Conservation (phyloP, 1,284 basidiomycete species). For the Veloboletus limbatus region DNA sequence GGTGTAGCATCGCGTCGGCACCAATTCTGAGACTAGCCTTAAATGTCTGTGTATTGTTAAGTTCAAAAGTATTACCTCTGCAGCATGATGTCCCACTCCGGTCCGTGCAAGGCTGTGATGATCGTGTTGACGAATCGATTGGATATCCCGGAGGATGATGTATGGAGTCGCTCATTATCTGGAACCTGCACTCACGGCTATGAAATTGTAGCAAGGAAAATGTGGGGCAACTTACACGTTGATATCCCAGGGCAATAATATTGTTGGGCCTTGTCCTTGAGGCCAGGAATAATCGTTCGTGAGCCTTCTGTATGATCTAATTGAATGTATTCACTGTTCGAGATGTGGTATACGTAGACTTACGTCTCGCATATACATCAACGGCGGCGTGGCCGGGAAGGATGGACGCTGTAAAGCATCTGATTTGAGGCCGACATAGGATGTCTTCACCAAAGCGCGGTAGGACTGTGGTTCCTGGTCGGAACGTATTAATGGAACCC, state of each 20-base stretch:
- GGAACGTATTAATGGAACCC: conserved; percentile 14
- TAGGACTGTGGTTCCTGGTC: conserved; percentile 40
- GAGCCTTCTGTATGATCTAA: conserved; percentile 60
- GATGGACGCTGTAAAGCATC: conserved; percentile 12
- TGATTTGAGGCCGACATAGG: conserved; percentile 42
- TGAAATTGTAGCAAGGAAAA: neutral
- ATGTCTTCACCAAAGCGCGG: conserved; percentile 40
- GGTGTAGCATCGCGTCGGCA: conserved; percentile 65
- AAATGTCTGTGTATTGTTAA: neutral
- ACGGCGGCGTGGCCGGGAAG: conserved; percentile 38
- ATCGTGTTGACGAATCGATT: conserved; percentile 75
- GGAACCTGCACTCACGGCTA: conserved; percentile 12
- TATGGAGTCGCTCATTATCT: conserved; percentile 14
- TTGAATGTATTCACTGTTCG: neutral
- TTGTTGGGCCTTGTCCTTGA: conserved; percentile 44
- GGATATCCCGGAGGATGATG: conserved; percentile 40
- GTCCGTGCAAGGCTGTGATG: conserved; percentile 59
- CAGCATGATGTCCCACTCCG: conserved; percentile 67
- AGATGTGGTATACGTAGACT: conserved; percentile 13
- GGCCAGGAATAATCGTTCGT: conserved; percentile 48
- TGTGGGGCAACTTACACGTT: conserved; percentile 40
- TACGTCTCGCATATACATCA: conserved; percentile 58
- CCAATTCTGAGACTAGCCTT: conserved; percentile 58
- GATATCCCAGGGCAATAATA: conserved; percentile 66
- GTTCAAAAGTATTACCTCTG: conserved; percentile 44